Evolutionary conservation across 495 filamentous ascomycete species (phyloP).

Genomic region (Pyronema domesticum): DNA sequence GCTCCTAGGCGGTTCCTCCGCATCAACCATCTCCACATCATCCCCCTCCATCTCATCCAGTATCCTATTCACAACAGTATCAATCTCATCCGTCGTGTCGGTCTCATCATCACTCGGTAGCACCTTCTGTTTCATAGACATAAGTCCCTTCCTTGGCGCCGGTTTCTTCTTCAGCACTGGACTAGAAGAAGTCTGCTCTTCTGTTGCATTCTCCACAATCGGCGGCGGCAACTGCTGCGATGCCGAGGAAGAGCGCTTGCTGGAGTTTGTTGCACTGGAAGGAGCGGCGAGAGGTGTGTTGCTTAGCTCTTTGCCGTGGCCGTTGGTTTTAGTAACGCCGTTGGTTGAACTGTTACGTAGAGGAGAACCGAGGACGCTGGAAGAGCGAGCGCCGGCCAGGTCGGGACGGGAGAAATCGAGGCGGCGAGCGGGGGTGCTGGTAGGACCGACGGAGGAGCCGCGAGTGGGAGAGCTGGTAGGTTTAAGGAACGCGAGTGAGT

Average conservation of each 20-base stretch:
- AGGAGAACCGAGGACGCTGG: neutral
- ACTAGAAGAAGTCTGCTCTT: neutral
- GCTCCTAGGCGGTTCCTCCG: neutral
- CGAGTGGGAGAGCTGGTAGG: constrained; percentile 35
- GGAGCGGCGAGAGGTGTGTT: too few relatives aligned
- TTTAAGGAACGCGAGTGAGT: too few relatives aligned
- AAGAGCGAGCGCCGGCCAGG: neutral
- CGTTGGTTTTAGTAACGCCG: too few relatives aligned
- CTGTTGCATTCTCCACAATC: neutral
- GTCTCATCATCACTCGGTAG: constrained; percentile 6
- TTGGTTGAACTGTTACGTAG: neutral
- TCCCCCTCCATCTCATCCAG: constrained; percentile 6
- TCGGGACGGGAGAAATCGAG: constrained; percentile 22
- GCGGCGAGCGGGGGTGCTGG: constrained; percentile 10
- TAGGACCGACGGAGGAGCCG: constrained; percentile 28
- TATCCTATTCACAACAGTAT: constrained; percentile 1
- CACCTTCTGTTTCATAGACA: constrained; percentile 10
- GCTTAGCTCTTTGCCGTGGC: too few relatives aligned
- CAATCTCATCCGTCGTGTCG: constrained; percentile 18
- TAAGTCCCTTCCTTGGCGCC: constrained; percentile 2
- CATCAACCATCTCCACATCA: constrained; percentile 24
- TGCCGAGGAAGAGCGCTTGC: too few relatives aligned
- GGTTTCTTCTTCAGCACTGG: constrained; percentile 8
- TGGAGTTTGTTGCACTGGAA: too few relatives aligned
- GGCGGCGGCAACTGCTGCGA: neutral